Conservation (phyloP, 768 basidiomycete species). For the Hemileccinum impolitum region DNA sequence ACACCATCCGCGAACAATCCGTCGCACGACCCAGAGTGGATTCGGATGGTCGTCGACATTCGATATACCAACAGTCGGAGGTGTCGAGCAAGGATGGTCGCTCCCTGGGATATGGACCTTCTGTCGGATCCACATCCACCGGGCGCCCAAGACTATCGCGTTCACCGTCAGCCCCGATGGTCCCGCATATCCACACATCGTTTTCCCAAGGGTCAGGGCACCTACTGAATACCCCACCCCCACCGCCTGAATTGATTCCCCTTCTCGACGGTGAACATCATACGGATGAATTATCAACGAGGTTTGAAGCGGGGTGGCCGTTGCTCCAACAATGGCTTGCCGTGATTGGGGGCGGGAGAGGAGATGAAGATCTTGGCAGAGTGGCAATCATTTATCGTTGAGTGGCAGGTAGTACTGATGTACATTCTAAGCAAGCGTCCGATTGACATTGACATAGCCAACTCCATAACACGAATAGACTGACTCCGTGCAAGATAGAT, state of each 20-base stretch:
- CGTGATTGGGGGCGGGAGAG: conserved; percentile 55
- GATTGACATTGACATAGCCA: conserved; percentile 87
- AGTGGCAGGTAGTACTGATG: conserved; percentile 11
- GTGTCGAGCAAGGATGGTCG: conserved; percentile 19
- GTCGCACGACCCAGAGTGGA: conserved; percentile 26
- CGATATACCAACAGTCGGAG: conserved; percentile 22
- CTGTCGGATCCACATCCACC: conserved; percentile 26
- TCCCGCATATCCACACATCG: conserved; percentile 30
- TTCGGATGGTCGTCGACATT: conserved; percentile 29
- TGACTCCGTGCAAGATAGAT: conserved; percentile 54
- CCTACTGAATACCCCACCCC: conserved; percentile 16
- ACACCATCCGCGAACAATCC: conserved; percentile 15
- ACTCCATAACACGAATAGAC: conserved; percentile 89
- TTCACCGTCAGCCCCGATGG: conserved; percentile 57
- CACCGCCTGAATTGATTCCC: conserved; percentile 52
- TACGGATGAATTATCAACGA: conserved; percentile 84
- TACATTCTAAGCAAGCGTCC: conserved; percentile 56
- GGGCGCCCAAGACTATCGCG: conserved; percentile 50
- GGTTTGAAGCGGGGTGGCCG: conserved; percentile 82
- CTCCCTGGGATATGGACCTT: conserved; percentile 21
- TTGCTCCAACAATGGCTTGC: conserved; percentile 71
- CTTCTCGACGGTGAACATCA: conserved; percentile 88
- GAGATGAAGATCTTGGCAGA: conserved; percentile 66
- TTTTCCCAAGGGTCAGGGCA: conserved; percentile 25
- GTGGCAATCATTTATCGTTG: conserved; percentile 78